phyloP scores from a whole-genome alignment of 1,284 basidiomycete genomes.

The Irpex lacteus region DNA sequence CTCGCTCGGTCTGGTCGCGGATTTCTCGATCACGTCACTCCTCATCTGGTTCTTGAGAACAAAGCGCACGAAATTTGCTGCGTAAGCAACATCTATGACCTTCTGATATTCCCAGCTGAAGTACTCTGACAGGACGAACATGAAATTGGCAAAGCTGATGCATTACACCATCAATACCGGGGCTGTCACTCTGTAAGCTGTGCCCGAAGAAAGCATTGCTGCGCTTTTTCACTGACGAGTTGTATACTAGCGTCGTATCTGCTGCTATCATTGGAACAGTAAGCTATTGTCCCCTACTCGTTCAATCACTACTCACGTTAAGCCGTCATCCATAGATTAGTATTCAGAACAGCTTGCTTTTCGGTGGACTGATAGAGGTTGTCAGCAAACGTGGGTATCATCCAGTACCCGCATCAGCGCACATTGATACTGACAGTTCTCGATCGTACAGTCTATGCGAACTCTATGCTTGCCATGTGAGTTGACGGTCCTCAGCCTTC shows the following conservation, averaged over 20 bases:
- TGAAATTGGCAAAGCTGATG: neutral
- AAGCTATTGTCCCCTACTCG: neutral
- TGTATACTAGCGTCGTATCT: neutral
- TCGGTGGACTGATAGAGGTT: constrained; percentile 8
- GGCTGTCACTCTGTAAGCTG: constrained; percentile 1
- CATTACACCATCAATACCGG: constrained; percentile 6
- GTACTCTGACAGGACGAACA: neutral
- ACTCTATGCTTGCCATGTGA: constrained; percentile 8
- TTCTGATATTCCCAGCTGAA: neutral
- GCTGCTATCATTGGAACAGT: neutral
- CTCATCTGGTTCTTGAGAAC: neutral
- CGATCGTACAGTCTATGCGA: constrained; percentile 7
- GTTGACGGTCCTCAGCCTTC: neutral
- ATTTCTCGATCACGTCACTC: constrained; percentile 2
- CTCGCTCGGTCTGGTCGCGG: neutral
- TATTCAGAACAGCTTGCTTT: constrained; percentile 2
- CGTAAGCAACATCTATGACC: neutral
- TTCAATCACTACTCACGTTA: neutral
- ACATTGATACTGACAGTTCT: neutral
- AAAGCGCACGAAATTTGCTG: neutral
- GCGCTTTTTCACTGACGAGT: neutral
- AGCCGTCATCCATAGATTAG: neutral
- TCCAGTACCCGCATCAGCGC: neutral
- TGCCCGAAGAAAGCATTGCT: neutral
- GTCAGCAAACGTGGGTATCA: constrained; percentile 9